Percentiles rank a stretch among this genome's conserved stretches.
Evolutionary conservation across 495 filamentous ascomycete species (phyloP).

Genomic region (Annulohypoxylon stygium): DNA sequence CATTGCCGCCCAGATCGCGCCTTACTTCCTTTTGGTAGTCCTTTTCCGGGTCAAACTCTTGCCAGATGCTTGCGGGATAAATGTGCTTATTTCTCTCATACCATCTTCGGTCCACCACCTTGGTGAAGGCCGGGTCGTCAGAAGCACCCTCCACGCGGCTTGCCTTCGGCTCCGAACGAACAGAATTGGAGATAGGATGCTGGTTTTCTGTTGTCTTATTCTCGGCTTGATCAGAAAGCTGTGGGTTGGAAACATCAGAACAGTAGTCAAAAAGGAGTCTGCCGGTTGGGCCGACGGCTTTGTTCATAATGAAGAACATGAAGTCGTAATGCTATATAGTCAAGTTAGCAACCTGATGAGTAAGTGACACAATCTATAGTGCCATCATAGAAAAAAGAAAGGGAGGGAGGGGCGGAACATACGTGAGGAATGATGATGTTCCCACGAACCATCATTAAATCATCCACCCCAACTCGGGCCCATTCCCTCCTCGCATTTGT

Average conservation of each 20-base stretch:
- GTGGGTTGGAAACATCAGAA: conserved; percentile 59
- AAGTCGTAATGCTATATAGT: conserved; percentile 87
- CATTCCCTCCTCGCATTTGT: conserved; percentile 81
- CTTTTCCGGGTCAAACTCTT: conserved; percentile 90
- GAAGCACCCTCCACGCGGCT: conserved; percentile 76
- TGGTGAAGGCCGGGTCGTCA: conserved; percentile 87
- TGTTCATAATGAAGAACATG: conserved; percentile 96
- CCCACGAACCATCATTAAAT: conserved; percentile 92
- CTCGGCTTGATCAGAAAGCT: not conserved
- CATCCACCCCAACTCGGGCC: conserved; percentile 95
- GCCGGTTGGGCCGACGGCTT: conserved; percentile 76
- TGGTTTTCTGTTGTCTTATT: conserved; percentile 32
- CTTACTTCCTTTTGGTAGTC: conserved; percentile 85
- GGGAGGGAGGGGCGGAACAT: conserved; percentile 50
- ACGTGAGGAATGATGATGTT: conserved; percentile 96
- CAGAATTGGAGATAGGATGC: conserved; percentile 57
- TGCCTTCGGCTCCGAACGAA: conserved; percentile 53
- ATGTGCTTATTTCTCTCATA: conserved; percentile 98
- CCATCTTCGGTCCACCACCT: conserved; percentile 96
- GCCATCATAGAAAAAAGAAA: too few relatives aligned
- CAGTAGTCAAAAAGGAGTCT: conserved; percentile 82
- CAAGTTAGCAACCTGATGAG: conserved; percentile 36
- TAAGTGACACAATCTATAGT: not conserved
- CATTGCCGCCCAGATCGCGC: conserved; percentile 87
- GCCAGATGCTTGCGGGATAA: conserved; percentile 95